phyloP scores from a whole-genome alignment of 768 basidiomycete genomes.

The Amanita pallidorosea region DNA sequence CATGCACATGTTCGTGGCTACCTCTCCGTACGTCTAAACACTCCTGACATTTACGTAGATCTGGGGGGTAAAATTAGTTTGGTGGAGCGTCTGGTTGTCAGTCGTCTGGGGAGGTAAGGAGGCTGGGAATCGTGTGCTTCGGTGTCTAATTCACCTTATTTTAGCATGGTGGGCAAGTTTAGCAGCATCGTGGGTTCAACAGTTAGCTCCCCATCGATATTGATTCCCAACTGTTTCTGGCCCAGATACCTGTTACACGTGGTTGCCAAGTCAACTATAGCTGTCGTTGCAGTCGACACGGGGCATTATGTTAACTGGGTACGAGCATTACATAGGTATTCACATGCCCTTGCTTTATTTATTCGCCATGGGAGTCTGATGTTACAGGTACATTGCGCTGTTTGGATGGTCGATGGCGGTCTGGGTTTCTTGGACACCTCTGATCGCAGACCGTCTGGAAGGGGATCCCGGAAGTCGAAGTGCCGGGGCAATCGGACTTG shows the following conservation, averaged over 20 bases:
- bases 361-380: not conserved
- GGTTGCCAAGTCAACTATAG: constrained; percentile 55
- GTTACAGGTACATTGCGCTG: constrained; percentile 45
- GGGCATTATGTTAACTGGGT: constrained; percentile 78
- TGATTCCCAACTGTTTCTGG: not conserved
- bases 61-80: constrained; percentile 51
- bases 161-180: constrained; percentile 76
- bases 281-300: constrained; percentile 59
- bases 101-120: constrained; percentile 64
- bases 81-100: constrained; percentile 82
- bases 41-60: constrained; percentile 21
- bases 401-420: constrained; percentile 53
- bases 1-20: constrained; percentile 35
- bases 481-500: constrained; percentile 35
- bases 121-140: not conserved
- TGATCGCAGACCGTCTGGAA: constrained; percentile 39
- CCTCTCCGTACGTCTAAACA: not conserved
- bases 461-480: constrained; percentile 18
- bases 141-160: not conserved
- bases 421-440: constrained; percentile 67
- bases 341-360: constrained; percentile 3
- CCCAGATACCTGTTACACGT: constrained; percentile 18
- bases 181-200: constrained; percentile 43
- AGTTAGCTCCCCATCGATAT: constrained; percentile 3
- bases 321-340: constrained; percentile 49